phyloP scores from a whole-genome alignment of 345 rosid genomes.

The Rhizophora mangle region DNA sequence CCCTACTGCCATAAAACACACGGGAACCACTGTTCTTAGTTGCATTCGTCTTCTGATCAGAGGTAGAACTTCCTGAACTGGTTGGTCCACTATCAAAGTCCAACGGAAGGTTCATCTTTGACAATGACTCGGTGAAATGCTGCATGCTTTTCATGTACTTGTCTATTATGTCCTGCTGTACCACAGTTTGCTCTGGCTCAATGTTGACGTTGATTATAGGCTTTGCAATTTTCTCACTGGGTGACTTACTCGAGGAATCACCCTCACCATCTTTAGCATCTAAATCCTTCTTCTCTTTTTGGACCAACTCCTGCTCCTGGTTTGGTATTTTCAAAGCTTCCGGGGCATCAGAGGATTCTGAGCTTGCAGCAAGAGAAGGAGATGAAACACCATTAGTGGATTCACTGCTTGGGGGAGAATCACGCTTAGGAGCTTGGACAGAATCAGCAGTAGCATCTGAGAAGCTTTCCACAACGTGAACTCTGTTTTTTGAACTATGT shows the following conservation, averaged over 20 bases:
- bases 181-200: conserved; percentile 74
- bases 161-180: conserved; percentile 93
- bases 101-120: conserved; percentile 97
- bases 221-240: conserved; percentile 39
- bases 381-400: conserved; percentile 75
- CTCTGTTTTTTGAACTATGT: conserved; percentile 41
- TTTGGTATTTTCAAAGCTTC: conserved; percentile 19
- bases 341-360: conserved; percentile 48
- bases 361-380: conserved; percentile 62
- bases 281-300: conserved; percentile 36
- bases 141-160: conserved; percentile 99
- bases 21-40: conserved; percentile 72
- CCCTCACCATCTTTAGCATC: conserved; percentile 42
- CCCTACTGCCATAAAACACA: conserved; percentile 94
- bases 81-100: conserved; percentile 68
- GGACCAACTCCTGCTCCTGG: conserved; percentile 42
- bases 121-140: conserved; percentile 96
- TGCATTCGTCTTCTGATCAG: conserved; percentile 67
- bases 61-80: conserved; percentile 77
- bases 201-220: conserved; percentile 51
- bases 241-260: conserved; percentile 48
- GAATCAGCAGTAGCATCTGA: conserved; percentile 46
- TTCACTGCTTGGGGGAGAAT: conserved; percentile 79
- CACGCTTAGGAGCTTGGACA: conserved; percentile 53
- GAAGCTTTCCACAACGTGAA: conserved; percentile 44